Percentiles rank a stretch among this genome's conserved stretches.
These are phyloP conservation scores for Fraxinus paxiana DNA, from an alignment of 305 asterid genomes.

Conservation along the genomic window DNA sequence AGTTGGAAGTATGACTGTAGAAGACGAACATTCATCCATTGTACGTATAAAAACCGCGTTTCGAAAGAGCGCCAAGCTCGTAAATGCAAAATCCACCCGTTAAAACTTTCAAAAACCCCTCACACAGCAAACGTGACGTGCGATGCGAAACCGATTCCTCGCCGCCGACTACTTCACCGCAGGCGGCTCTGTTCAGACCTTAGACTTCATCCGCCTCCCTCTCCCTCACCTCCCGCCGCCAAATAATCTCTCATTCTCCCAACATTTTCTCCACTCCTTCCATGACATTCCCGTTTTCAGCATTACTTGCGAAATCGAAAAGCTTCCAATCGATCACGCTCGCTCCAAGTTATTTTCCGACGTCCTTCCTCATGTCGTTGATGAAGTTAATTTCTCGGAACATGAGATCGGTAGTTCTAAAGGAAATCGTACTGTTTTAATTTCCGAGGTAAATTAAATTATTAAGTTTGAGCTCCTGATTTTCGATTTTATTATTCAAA, in stretches of 20 bases:
- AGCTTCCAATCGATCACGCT: slow-evolving; percentile 60
- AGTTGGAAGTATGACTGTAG: neutral
- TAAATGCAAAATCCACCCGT: slow-evolving; percentile 29
- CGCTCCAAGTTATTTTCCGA: slow-evolving; percentile 66
- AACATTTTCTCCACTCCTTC: slow-evolving; percentile 32
- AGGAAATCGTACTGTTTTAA: slow-evolving; percentile 26
- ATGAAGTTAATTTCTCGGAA: slow-evolving; percentile 25
- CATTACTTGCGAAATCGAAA: slow-evolving; percentile 38
- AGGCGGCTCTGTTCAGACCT: slow-evolving; percentile 32
- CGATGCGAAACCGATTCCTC: slow-evolving; percentile 91
- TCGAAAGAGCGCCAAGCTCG: slow-evolving; percentile 31
- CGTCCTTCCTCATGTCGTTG: slow-evolving; percentile 58
- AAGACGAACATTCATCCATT: neutral
- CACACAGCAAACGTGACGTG: slow-evolving; percentile 25
- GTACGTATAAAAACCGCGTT: neutral
- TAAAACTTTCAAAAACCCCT: slow-evolving; percentile 18
- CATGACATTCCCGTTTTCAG: slow-evolving; percentile 40
- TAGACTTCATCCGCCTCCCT: slow-evolving; percentile 55
- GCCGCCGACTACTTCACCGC: slow-evolving; percentile 36
- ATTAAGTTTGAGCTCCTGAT: slow-evolving; percentile 7
- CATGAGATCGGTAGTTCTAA: slow-evolving; percentile 22
- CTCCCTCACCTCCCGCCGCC: slow-evolving; percentile 52
- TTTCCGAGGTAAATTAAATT: slow-evolving; percentile 35
- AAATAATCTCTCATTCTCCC: slow-evolving; percentile 19
- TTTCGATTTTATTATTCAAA: neutral